Evolutionary conservation across 2,329 filamentous ascomycete species (phyloP), one percentile per base, ranked within the genome.

Genomic region (Ophiocordyceps sinensis): DNA sequence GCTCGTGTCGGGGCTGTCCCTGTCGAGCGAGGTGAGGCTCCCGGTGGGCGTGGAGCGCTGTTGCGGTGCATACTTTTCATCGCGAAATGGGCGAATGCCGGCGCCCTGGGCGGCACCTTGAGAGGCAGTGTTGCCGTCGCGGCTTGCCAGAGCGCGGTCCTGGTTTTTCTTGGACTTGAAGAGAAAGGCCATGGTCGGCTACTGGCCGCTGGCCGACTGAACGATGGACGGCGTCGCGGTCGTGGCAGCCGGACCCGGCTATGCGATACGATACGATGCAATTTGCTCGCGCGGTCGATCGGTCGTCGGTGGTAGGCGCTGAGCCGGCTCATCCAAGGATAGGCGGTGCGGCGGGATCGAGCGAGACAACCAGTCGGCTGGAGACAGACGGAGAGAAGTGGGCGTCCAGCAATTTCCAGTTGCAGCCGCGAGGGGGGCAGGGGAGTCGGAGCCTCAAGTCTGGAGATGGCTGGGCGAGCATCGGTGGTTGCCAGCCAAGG

Each of bases 101-200:
- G 64, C 60, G 54, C 65, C 67, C 51, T 68, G 66, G 36, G 73
- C 59, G 30, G 66, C 70, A 40, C 64, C 66, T 53, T 68, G 67
- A 7, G 69, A 66, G 40, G 59, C 61, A 23, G 63, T 53, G 45
- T 62, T 64, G 40, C 67, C 71, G 54, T 77, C 73, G 55, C 73
- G 71, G 56, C 66, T 72, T 41, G 67, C 63, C 49, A 73, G 57
- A 43, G 64, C 65, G 56, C 77, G 74, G 52, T 80, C 77, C 60
- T 82, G 78, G 56, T 75, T 73, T 63, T 85, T 86, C 65, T 86
- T 87, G 43, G 79, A 84, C 61, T 85, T 85, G 68, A 87, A 87
- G 46, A 87, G 71, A 62, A 87, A 87, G 50, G 82, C 79, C 82
- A 87, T 87, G 62, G 61, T 69, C 60, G 55, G 53, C 62, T 55